A percentile compares a stretch with the other conserved stretches of the same genome.
These are phyloP conservation scores for Naegleria gruberi DNA, from an alignment of 208 protist species.

Conservation along the genomic window DNA sequence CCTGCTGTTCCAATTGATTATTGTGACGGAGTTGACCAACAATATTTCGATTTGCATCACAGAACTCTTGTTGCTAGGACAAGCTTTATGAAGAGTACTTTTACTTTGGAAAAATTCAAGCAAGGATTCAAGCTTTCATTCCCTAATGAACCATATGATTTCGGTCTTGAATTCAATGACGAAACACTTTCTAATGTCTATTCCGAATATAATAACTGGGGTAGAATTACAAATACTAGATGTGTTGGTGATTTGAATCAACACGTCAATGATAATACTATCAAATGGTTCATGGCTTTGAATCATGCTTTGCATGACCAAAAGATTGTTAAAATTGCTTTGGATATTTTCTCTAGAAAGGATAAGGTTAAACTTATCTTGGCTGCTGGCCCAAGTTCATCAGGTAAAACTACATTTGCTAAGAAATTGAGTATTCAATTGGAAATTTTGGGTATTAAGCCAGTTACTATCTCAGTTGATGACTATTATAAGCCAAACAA, in stretches of 20 bases:
- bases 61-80: background rate
- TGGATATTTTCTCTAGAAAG: background rate
- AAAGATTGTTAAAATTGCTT: conserved; percentile 25
- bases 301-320: conserved; percentile 32
- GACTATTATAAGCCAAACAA: conserved; percentile 46
- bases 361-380: conserved; percentile 31
- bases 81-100: background rate
- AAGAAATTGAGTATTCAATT: conserved; percentile 32
- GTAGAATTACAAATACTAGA: background rate
- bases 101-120: background rate
- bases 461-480: conserved; percentile 40
- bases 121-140: background rate
- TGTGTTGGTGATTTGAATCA: conserved; percentile 22
- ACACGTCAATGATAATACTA: background rate
- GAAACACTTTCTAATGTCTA: background rate
- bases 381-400: conserved; percentile 44
- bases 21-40: background rate
- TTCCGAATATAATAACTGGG: background rate
- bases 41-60: background rate
- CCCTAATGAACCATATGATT: background rate
- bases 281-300: conserved; percentile 32
- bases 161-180: background rate
- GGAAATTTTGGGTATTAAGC: conserved; percentile 30
- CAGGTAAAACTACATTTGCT: conserved; percentile 48
- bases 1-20: background rate